Evolutionary conservation across 2,329 filamentous ascomycete species (phyloP).

Genomic region (Colletotrichum lindemuthianum): DNA sequence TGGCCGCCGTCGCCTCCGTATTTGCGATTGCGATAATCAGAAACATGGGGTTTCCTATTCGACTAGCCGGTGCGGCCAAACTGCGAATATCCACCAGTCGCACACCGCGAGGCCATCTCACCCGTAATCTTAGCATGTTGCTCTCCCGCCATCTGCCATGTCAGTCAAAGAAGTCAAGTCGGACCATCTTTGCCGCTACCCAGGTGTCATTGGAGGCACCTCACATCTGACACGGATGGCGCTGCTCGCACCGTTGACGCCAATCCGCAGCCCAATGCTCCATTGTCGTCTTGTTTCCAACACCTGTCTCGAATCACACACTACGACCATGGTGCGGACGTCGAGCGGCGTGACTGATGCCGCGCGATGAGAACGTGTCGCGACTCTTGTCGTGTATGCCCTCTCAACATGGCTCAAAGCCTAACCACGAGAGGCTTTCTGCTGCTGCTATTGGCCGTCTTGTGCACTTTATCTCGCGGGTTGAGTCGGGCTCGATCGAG

Average conservation of each 20-base stretch:
- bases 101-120: conserved; percentile 2
- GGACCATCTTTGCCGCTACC: conserved; percentile 5
- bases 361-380: background rate
- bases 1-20: background rate
- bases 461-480: no score
- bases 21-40: conserved; percentile 9
- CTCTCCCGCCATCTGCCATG: conserved; percentile 11
- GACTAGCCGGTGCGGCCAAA: background rate
- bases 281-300: background rate
- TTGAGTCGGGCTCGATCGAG: conserved; percentile 1
- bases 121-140: background rate
- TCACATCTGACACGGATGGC: conserved; percentile 21
- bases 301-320: background rate
- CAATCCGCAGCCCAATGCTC: no score
- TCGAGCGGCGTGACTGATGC: background rate
- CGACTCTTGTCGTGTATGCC: no score
- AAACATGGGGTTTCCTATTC: conserved; percentile 10
- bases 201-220: background rate
- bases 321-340: conserved; percentile 4
- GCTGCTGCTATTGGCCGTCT: no score
- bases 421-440: no score
- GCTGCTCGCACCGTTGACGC: background rate
- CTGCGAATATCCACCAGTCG: conserved; percentile 34
- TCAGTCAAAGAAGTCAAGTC: conserved; percentile 12
- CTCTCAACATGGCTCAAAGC: background rate